A percentile compares a stretch with the other conserved stretches of the same genome.
Evolutionary conservation across 2,329 filamentous ascomycete genomes (phyloP).

Genomic region (Xylariaceae sp.): DNA sequence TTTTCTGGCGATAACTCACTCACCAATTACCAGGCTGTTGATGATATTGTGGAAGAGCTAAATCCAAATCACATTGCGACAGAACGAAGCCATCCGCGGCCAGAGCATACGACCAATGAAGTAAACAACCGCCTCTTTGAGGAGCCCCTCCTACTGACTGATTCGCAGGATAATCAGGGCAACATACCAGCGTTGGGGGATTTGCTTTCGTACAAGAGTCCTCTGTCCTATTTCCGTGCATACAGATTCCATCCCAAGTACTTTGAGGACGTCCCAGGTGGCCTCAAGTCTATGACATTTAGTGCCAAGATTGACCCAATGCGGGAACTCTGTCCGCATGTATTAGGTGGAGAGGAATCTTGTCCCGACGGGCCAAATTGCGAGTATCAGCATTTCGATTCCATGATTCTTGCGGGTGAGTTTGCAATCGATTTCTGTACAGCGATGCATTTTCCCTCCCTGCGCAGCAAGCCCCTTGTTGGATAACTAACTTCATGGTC

Average conservation of each 20-base stretch:
- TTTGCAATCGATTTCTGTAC: slow-evolving; percentile 29
- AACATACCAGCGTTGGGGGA: slow-evolving; percentile 19
- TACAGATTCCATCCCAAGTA: slow-evolving; percentile 87
- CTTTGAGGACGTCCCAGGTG: slow-evolving; percentile 61
- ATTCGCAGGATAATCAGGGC: slow-evolving; percentile 24
- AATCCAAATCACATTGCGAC: slow-evolving; percentile 14
- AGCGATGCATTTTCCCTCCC: slow-evolving; percentile 17
- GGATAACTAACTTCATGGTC: slow-evolving; percentile 44
- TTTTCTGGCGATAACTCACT: slow-evolving; percentile 6
- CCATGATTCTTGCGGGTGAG: slow-evolving; percentile 70
- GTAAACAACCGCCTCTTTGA: slow-evolving; percentile 29
- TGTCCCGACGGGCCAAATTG: slow-evolving; percentile 70
- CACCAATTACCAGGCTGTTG: slow-evolving; percentile 16
- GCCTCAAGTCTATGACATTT: slow-evolving; percentile 85
- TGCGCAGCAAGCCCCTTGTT: slow-evolving; percentile 36
- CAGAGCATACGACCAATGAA: slow-evolving; percentile 24
- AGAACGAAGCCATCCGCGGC: slow-evolving; percentile 4
- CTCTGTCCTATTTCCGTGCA: slow-evolving; percentile 74
- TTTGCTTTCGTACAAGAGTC: slow-evolving; percentile 70
- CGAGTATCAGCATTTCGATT: slow-evolving; percentile 71
- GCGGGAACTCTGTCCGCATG: slow-evolving; percentile 69
- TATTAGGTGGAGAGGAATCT: slow-evolving; percentile 56
- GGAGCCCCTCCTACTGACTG: slow-evolving; percentile 30
- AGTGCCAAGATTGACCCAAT: slow-evolving; percentile 81
- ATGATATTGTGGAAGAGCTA: slow-evolving; percentile 24